These are phyloP conservation scores for Malus hybrid DNA, from an alignment of 331 rosid genomes.

Conservation along the genomic window DNA sequence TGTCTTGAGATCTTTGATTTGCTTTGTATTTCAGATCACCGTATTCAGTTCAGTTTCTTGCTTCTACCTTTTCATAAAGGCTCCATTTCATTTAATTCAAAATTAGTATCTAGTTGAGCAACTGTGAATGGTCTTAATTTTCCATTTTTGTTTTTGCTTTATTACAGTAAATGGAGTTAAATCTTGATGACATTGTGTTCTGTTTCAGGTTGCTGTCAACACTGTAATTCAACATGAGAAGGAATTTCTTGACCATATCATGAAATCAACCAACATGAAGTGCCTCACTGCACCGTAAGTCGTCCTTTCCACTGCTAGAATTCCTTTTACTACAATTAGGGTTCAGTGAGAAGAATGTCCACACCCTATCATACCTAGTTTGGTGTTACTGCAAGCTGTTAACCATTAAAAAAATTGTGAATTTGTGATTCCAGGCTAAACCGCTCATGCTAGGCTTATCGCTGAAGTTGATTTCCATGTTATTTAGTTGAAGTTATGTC, in stretches of 20 bases:
- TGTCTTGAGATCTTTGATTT: not conserved
- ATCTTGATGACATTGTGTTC: not conserved
- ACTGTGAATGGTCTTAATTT: no score
- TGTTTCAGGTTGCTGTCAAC: conserved; percentile 14
- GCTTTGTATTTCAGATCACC: not conserved
- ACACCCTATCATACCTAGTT: not conserved
- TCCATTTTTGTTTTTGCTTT: not conserved
- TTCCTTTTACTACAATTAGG: not conserved
- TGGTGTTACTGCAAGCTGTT: not conserved
- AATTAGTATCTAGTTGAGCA: not conserved
- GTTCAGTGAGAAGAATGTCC: not conserved
- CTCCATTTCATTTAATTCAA: not conserved
- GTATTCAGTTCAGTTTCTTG: not conserved
- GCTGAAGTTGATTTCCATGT: not conserved
- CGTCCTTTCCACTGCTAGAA: not conserved
- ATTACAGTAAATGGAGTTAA: not conserved
- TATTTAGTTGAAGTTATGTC: not conserved
- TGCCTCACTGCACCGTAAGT: conserved; percentile 20
- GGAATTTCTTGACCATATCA: conserved; percentile 17
- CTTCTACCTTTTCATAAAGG: not conserved
- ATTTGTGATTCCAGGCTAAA: not conserved
- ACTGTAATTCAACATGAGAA: conserved; percentile 15
- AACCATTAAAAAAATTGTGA: not conserved
- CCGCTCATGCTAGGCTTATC: not conserved
- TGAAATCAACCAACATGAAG: conserved; percentile 18